Percentiles rank a stretch among this genome's conserved stretches.
Conservation (phyloP, 805 yeast species). For the Danielia reshetovae region DNA sequence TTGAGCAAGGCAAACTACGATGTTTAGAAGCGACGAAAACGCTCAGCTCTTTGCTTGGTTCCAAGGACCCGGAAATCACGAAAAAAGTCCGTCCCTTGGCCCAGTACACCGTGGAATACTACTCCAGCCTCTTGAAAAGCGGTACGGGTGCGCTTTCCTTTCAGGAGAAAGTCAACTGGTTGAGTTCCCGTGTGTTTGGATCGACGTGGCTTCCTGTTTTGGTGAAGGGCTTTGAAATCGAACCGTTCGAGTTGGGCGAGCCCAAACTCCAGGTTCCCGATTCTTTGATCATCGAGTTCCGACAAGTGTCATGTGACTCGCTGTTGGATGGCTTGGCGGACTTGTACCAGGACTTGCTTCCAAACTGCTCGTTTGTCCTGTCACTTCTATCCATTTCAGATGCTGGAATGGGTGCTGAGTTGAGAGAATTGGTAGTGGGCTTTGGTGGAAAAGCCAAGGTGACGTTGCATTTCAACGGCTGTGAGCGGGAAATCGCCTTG, state of each 20-base stretch:
- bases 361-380: slow-evolving; percentile 76
- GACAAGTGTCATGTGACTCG: neutral
- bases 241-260: slow-evolving; percentile 3
- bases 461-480: slow-evolving; percentile 50
- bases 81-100: slow-evolving; percentile 5
- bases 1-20: slow-evolving; percentile 6
- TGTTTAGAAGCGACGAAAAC: slow-evolving; percentile 3
- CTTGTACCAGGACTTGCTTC: slow-evolving; percentile 47
- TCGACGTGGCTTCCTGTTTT: slow-evolving; percentile 15
- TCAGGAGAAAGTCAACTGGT: slow-evolving; percentile 15
- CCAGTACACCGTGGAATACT: slow-evolving; percentile 7
- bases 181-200: slow-evolving; percentile 12
- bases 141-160: slow-evolving; percentile 11
- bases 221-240: slow-evolving; percentile 6
- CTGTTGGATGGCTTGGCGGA: slow-evolving; percentile 5
- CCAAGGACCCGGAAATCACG: neutral
- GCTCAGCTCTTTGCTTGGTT: neutral
- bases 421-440: slow-evolving; percentile 20
- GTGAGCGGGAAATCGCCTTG: slow-evolving; percentile 42
- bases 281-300: slow-evolving; percentile 2
- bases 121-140: slow-evolving; percentile 4
- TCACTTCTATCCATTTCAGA: slow-evolving; percentile 50
- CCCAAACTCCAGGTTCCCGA: slow-evolving; percentile 4
- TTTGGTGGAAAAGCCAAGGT: slow-evolving; percentile 27
- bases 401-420: slow-evolving; percentile 10